Evolutionary conservation across 2,329 filamentous ascomycete species (phyloP).

Genomic region (Proliferodiscus dingleyae): DNA sequence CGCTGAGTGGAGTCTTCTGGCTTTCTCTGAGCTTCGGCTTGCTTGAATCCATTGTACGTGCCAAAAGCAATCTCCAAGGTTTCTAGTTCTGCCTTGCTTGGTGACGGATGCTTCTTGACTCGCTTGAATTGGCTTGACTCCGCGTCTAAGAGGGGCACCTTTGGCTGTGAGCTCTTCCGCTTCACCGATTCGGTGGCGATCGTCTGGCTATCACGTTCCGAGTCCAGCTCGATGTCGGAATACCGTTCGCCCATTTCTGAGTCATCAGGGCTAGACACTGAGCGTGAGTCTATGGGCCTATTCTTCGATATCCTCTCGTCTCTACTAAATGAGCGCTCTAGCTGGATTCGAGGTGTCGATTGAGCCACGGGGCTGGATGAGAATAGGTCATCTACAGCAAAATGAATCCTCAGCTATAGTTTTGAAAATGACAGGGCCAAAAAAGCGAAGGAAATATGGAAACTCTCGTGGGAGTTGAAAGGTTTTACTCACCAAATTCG

Average conservation of each 20-base stretch:
- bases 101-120: conserved; percentile 26
- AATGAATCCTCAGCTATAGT: no score
- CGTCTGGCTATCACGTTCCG: background rate
- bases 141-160: background rate
- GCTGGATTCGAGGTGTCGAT: conserved; percentile 26
- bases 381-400: conserved; percentile 14
- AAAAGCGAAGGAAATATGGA: no score
- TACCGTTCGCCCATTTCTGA: background rate
- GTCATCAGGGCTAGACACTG: conserved; percentile 17
- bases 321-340: conserved; percentile 20
- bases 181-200: conserved; percentile 7
- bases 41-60: no score
- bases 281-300: conserved; percentile 16
- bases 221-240: conserved; percentile 9
- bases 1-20: no score
- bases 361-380: conserved; percentile 26
- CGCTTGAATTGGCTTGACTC: conserved; percentile 5
- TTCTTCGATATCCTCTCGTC: conserved; percentile 15
- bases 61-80: conserved; percentile 10
- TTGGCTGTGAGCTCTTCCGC: conserved; percentile 10
- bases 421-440: no score
- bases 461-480: no score
- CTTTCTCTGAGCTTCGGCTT: no score
- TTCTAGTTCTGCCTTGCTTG: conserved; percentile 24
- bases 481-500: no score